Evolutionary conservation across 2,329 filamentous ascomycete genomes (phyloP), one percentile per base, ranked within the genome.

Genomic region (Alternaria hordeiaustralica): DNA sequence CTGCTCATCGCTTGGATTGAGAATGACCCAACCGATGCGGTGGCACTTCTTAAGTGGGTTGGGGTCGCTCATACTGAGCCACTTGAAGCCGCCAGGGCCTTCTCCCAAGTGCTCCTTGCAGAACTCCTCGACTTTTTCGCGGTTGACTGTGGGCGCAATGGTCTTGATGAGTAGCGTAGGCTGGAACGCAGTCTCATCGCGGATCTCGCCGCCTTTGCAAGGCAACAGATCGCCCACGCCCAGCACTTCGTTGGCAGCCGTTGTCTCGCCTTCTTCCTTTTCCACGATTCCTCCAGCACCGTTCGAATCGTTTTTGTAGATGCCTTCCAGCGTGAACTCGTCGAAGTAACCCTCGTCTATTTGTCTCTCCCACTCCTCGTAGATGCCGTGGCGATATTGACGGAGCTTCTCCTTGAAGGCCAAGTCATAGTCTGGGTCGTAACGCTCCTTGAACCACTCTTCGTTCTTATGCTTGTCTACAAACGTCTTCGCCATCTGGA

Each of bases 11-110:
- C 89, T 89, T 15, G 93, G 91, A 74, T 98, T 92, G 10, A 99
- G 86, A 87, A 98, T 96, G 64, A 99, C 96, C 95, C 96, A 99
- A 21, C 96, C 96, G 80, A 99, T 98, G 21, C 96, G 91, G 78
- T 99, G 96, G 75, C 94, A 99, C 67, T 97, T 92, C 83, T 99
- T 99, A 74, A 93, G 91, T 2, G 96, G 96, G 76, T 99, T 99
- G 0, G 96, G 96, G 74, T 99, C 96, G 70, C 94, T 97, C 54
- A 99, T 86, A 33, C 95, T 98, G 6, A 99, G 85, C 90, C 95
- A 98, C 77, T 95, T 96, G 83, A 96, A 97, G 3, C 95, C 95
- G 56, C 94, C 94, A 68, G 96, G 91, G 50, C 90, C 91, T 74
- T 97, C 94, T 13, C 95, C 94, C 5, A 98, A 87, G 77, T 97